Conservation (phyloP, 352 stramenopile genomes). For the Pythium apleroticum region DNA sequence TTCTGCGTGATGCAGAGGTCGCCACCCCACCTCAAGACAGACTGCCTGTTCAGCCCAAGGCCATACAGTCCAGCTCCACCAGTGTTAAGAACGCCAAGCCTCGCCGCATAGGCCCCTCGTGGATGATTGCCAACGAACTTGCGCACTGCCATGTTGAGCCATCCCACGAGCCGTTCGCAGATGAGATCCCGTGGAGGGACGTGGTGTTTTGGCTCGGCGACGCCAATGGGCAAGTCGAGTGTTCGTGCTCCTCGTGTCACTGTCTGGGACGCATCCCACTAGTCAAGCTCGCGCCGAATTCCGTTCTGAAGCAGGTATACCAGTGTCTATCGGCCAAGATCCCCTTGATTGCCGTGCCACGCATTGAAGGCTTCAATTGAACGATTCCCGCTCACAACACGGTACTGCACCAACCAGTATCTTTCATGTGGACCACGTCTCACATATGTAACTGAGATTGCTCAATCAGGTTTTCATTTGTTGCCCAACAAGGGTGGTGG, state of each 20-base stretch:
- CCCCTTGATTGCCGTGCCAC: constrained; percentile 50
- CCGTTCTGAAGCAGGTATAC: background rate
- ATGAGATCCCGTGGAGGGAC: constrained; percentile 26
- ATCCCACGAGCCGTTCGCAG: constrained; percentile 9
- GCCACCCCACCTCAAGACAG: too few relatives aligned
- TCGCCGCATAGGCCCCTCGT: background rate
- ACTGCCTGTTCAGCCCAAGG: too few relatives aligned
- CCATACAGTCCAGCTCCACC: too few relatives aligned
- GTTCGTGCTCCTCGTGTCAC: constrained; percentile 2
- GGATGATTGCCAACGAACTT: background rate
- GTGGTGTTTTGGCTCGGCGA: constrained; percentile 24
- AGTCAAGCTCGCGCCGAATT: background rate
- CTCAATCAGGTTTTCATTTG: too few relatives aligned
- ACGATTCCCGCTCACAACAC: too few relatives aligned
- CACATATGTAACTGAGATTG: too few relatives aligned
- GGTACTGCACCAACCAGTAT: too few relatives aligned
- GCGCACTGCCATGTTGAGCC: constrained; percentile 13
- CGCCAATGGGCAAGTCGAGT: constrained; percentile 18
- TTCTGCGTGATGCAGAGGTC: too few relatives aligned
- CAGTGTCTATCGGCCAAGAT: constrained; percentile 32
- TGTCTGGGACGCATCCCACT: too few relatives aligned
- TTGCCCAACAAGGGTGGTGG: too few relatives aligned
- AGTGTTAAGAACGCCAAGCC: background rate
- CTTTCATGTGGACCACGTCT: too few relatives aligned
- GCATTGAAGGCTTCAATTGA: constrained; percentile 68